Base-by-base conservation (phyloP, 306 rosid genomes). In the Fragaria nilgerrensis region DNA sequence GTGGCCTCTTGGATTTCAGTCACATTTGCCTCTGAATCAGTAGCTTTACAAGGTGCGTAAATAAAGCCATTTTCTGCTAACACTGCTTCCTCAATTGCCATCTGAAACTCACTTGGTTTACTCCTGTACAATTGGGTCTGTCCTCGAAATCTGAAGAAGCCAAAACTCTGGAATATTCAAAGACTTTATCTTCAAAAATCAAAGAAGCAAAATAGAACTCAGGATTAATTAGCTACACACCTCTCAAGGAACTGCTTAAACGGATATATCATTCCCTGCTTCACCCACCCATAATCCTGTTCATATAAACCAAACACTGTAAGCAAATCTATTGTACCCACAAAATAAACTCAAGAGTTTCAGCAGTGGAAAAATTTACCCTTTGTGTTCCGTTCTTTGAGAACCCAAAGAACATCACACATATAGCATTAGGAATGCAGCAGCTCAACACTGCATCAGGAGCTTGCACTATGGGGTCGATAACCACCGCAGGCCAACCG, bases 281-380 rank as follows among this genome's bases (percentile, higher is more conserved):
- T 95, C 85, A 88, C 97, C 99, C 99, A 95, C 25, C 96, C 97
- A 56, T 92, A 92, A 78, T 95, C 97, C 99, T 95, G 96, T 73
- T 80, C 44, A 11, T 5, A 78, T 43, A 79, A 71, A 82, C 61
- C 37, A 52, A 69, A 82, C 75, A 27, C 47, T 23, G 15, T 37
- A 29, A 68, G 61, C 69, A 32, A 59, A 65, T 41, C 14, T 36
- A 43, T 74, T 8, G 82, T 32, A 70, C 16, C 62, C 53, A 74
- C 20, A 72, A 32, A 37, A 66, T 15, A 16, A 14, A 59, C 37
- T 32, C 36, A 32, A 32, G 53, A 48, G 14, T 55, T 36, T 36
- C 25, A 9, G 16, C 7, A 41, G 5, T 9, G 43, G 64, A 41
- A 75, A 4, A 5, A 44, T 19, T 44, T 88, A 95, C 99, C 90